Conservation (phyloP, 352 stramenopile genomes). For the Globisporangium nunn region DNA sequence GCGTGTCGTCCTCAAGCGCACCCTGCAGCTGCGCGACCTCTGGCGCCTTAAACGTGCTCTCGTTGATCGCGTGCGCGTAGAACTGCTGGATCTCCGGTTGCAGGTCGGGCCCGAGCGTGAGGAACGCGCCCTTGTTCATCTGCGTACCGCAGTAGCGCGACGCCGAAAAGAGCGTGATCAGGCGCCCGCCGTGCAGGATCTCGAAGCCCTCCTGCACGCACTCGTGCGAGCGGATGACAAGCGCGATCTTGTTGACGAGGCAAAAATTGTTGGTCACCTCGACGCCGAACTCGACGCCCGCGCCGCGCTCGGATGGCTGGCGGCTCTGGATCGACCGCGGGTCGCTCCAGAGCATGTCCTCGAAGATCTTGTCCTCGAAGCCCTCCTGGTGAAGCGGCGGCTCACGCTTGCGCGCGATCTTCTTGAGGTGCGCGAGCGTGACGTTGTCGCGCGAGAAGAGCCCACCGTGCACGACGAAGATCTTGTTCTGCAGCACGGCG, state of each 20-base stretch:
- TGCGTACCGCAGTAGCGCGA: slow-evolving; percentile 90
- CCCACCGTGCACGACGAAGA: slow-evolving; percentile 93
- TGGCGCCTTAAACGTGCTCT: slow-evolving; percentile 66
- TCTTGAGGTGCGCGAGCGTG: slow-evolving; percentile 85
- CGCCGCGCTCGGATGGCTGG: slow-evolving; percentile 81
- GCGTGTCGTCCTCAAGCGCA: slow-evolving; percentile 80
- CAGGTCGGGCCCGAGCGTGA: slow-evolving; percentile 86
- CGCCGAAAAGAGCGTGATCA: slow-evolving; percentile 91
- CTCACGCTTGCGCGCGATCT: slow-evolving; percentile 89
- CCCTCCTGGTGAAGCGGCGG: slow-evolving; percentile 81
- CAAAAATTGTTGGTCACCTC: slow-evolving; percentile 93
- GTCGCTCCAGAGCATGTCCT: slow-evolving; percentile 92
- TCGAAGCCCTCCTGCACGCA: slow-evolving; percentile 90
- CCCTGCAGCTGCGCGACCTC: slow-evolving; percentile 71
- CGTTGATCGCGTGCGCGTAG: slow-evolving; percentile 85
- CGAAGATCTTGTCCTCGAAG: slow-evolving; percentile 91
- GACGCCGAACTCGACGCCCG: slow-evolving; percentile 89
- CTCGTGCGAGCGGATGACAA: slow-evolving; percentile 93
- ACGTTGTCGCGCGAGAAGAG: slow-evolving; percentile 90
- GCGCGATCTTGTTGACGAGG: slow-evolving; percentile 87
- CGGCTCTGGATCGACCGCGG: slow-evolving; percentile 69
- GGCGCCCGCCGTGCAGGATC: slow-evolving; percentile 78
- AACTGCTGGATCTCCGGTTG: slow-evolving; percentile 93
- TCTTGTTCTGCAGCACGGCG: slow-evolving; percentile 85
- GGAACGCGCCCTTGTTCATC: slow-evolving; percentile 91